Base-by-base conservation (phyloP, 2,329 filamentous ascomycete genomes). In the Pseudogymnoascus sp. region DNA sequence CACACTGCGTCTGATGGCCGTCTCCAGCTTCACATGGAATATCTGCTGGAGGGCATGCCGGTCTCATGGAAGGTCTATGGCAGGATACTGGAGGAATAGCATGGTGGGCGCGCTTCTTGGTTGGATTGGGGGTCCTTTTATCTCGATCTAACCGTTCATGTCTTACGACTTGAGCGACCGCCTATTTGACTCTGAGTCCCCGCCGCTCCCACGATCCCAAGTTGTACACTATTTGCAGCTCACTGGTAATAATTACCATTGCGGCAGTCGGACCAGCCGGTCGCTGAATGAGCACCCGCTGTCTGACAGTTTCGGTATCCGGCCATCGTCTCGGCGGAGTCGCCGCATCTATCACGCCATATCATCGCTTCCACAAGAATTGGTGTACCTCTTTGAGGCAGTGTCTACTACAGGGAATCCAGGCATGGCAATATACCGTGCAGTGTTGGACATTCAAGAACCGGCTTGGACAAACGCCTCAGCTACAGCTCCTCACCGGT, bases 81-180 rank as follows among this genome's bases (percentile, higher is more conserved):
- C 4, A 57, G 51, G 51, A 14, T 57, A 57, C 51, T 34, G 51
- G 51, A 18, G 26, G 51, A 57, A 57, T 34, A 2, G 29, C 51
- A 57, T 57, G 16, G 29, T 57, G 29, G 16, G 10, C 11, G 29
- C 16, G 29, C 23, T n/a, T 54, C 51, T 34, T 57, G 51, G n/a
- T 34, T 57, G 51, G 51, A 36, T 18, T 18, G 29, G 51, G 26
- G 29, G 29, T 34, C 16, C n/a, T 21, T 5, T 57, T 54, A 29
- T 54, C 14, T 31, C 47, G 47, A 31, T 54, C 5, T 57, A 57
- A 57, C 51, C n/a, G 5, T 34, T 34, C 51, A 57, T 57, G 29
- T 36, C 51, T 29, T 34, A 34, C 51, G 51, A 57, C 51, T 57
- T 57, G 51, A 57, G n/a, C 51, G 51, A 36, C 51, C 51, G 29